These are phyloP conservation scores for Whalleya microplaca DNA, from an alignment of 2,329 filamentous ascomycete genomes.

Conservation along the genomic window DNA sequence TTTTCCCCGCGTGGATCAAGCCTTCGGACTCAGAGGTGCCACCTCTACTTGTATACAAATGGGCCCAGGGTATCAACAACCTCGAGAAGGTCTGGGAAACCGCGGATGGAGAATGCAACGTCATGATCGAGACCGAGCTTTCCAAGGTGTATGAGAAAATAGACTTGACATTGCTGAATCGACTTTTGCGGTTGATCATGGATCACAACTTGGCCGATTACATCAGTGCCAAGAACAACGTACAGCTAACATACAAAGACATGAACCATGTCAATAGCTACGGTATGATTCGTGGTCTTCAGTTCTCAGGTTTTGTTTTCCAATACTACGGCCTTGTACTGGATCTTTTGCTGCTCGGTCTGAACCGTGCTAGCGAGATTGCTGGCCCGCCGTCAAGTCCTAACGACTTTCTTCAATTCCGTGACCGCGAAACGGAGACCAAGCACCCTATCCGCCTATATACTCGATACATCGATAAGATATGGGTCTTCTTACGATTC, in stretches of 20 bases:
- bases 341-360: slow-evolving; percentile 86
- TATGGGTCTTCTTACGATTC: slow-evolving; percentile 97
- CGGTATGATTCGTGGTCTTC: slow-evolving; percentile 94
- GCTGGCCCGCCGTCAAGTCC: slow-evolving; percentile 91
- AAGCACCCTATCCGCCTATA: slow-evolving; percentile 97
- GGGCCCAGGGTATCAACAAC: slow-evolving; percentile 99
- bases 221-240: slow-evolving; percentile 99
- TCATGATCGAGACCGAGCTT: slow-evolving; percentile 96
- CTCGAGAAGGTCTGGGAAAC: slow-evolving; percentile 93
- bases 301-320: slow-evolving; percentile 98
- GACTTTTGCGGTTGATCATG: slow-evolving; percentile 93
- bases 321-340: slow-evolving; percentile 97
- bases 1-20: slow-evolving; percentile 99
- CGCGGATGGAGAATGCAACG: slow-evolving; percentile 92
- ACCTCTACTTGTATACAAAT: slow-evolving; percentile 93
- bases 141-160: slow-evolving; percentile 99
- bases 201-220: slow-evolving; percentile 99
- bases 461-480: slow-evolving; percentile 95
- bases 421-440: slow-evolving; percentile 87
- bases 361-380: slow-evolving; percentile 97
- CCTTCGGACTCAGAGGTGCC: slow-evolving; percentile 98
- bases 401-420: slow-evolving; percentile 97
- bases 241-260: slow-evolving; percentile 98
- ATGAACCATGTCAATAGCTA: slow-evolving; percentile 99
- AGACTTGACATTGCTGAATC: slow-evolving; percentile 92